Conservation (phyloP, 768 basidiomycete genomes). For the Kockovaella imperatae region DNA sequence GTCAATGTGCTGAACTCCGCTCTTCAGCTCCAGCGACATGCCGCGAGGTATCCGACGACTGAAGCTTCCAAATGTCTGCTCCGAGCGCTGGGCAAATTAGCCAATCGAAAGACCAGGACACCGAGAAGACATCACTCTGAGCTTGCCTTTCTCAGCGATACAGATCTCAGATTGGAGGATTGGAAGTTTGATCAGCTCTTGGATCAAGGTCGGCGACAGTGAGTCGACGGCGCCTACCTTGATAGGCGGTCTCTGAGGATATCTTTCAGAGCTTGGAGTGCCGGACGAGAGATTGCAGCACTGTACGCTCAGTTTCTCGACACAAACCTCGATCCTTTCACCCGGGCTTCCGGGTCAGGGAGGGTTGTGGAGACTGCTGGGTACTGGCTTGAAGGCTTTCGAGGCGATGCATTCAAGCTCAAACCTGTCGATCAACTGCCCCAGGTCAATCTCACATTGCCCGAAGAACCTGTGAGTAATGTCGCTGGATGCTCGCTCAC, state of each 20-base stretch:
- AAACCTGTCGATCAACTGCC: constrained; percentile 7
- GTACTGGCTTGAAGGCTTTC: constrained; percentile 35
- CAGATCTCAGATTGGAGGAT: constrained; percentile 24
- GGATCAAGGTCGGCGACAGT: constrained; percentile 36
- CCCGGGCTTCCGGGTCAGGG: constrained; percentile 22
- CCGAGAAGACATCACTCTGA: constrained; percentile 24
- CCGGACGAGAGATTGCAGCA: constrained; percentile 16
- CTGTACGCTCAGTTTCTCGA: constrained; percentile 15
- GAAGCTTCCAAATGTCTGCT: constrained; percentile 12
- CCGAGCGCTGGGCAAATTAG: constrained; percentile 22
- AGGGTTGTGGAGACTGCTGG: constrained; percentile 27
- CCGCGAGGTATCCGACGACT: constrained; percentile 32
- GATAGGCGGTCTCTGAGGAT: too few species aligned
- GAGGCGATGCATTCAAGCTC: constrained; percentile 21
- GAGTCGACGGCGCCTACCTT: constrained; percentile 5
- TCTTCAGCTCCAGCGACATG: constrained; percentile 34
- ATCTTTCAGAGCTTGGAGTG: constrained; percentile 31
- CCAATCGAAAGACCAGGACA: constrained; percentile 10
- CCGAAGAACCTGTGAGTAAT: constrained; percentile 21
- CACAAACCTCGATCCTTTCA: constrained; percentile 16
- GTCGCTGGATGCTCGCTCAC: neutral
- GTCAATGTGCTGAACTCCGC: neutral
- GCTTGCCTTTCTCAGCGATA: constrained; percentile 26
- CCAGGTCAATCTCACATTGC: constrained; percentile 21
- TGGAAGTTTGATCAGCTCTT: constrained; percentile 31